phyloP scores from a whole-genome alignment of 768 basidiomycete species.

The Boletus fagicola region DNA sequence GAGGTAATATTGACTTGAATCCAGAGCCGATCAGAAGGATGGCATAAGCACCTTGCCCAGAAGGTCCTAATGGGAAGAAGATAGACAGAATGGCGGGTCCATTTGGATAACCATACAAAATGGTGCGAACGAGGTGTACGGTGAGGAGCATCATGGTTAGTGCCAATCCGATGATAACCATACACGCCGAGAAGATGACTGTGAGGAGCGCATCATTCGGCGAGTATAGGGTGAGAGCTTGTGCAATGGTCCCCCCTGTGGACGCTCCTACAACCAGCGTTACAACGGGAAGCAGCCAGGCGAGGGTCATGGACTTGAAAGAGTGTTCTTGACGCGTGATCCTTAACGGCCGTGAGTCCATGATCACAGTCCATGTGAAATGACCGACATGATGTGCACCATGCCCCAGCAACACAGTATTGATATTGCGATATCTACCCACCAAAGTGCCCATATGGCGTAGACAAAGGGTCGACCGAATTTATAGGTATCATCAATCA shows the following conservation, averaged over 20 bases:
- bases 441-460: slow-evolving; percentile 65
- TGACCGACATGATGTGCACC: slow-evolving; percentile 63
- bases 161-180: slow-evolving; percentile 54
- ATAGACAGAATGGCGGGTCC: slow-evolving; percentile 50
- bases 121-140: slow-evolving; percentile 58
- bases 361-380: slow-evolving; percentile 18
- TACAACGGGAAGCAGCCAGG: slow-evolving; percentile 77
- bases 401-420: slow-evolving; percentile 58
- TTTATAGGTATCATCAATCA: slow-evolving; percentile 43
- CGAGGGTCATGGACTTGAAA: slow-evolving; percentile 52
- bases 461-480: slow-evolving; percentile 54
- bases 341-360: slow-evolving; percentile 36
- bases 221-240: slow-evolving; percentile 46
- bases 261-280: slow-evolving; percentile 71
- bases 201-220: slow-evolving; percentile 53
- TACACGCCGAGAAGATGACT: slow-evolving; percentile 49
- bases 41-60: slow-evolving; percentile 63
- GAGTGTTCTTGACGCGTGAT: slow-evolving; percentile 57
- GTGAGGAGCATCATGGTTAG: slow-evolving; percentile 67
- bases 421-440: slow-evolving; percentile 59
- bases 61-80: slow-evolving; percentile 75
- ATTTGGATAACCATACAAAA: slow-evolving; percentile 53
- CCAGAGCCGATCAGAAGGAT: slow-evolving; percentile 55
- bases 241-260: slow-evolving; percentile 58
- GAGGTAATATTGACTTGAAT: slow-evolving; percentile 39